Base-by-base conservation (phyloP, 2,329 filamentous ascomycete species). In the Pezizomycotina sp. region DNA sequence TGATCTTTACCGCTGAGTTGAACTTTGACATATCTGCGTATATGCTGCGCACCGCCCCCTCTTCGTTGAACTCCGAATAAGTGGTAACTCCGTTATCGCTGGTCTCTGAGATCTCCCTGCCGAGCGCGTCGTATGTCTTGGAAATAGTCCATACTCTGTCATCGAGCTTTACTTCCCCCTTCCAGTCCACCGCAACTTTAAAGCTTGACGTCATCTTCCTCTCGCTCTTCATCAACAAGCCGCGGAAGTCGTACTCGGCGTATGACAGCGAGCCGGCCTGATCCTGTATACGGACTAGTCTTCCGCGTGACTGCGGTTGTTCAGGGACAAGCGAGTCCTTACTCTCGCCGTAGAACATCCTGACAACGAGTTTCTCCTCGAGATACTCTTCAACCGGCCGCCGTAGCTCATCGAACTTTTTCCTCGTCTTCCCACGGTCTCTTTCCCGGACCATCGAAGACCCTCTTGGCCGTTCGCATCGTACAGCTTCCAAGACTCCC, bases 171-270 rank as follows among this genome's bases (percentile, higher is more conserved):
- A 6, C 5, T 13, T 12, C 4, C 13, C 8, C 12, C 14, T 22
- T 7, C 33, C 33, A 35, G 8, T 35, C 14, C 9, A 35, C 15
- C 14, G 16, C 19, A 1, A 13, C 18, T 22, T 15, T 35, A 3
- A 21, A 30, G 23, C 29, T 13, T 3, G 4, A 9, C 2, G 23
- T n/a, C 9, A 30, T 13, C 5, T 5, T 14, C n/a, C 13, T 13
- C 14, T 35, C 16, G 10, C 13, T 14, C 4, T 10, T 16, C 6
- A 40, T 20, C 2, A 35, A 10, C 5, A 3, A 10, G 3, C 45
- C 45, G 20, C 42, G 42, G 32, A 47, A 45, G 27, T 47, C 45
- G 18, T 32, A 47, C 10, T 10, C 9, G 5, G 4, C 31, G 30
- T 15, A 21, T 4, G 12, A 13, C 0, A 4, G 6, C 5, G 29